Conservation (phyloP, 108 stramenopile genomes). For the Cyclotella distinguenda region DNA sequence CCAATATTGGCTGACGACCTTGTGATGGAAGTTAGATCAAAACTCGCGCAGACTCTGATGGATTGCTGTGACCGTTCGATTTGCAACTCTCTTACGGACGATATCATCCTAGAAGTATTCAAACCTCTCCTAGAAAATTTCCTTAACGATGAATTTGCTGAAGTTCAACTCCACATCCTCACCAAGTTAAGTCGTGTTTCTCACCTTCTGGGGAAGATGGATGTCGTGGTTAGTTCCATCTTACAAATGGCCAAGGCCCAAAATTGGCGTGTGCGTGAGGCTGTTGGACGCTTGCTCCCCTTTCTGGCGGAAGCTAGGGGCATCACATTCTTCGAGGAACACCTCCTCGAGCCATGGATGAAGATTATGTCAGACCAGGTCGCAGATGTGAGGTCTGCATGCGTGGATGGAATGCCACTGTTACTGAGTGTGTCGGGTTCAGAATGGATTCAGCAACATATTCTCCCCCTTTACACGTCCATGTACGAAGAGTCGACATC, state of each 20-base stretch:
- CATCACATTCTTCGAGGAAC: constrained; percentile 69
- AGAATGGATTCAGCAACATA: constrained; percentile 71
- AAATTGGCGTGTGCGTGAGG: constrained; percentile 88
- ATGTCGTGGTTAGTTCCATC: constrained; percentile 76
- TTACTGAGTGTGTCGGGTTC: constrained; percentile 75
- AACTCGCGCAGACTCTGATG: constrained; percentile 63
- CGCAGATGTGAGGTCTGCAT: constrained; percentile 71
- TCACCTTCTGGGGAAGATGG: constrained; percentile 77
- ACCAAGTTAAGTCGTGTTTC: constrained; percentile 78
- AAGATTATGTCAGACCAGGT: constrained; percentile 81
- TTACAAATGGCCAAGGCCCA: constrained; percentile 79
- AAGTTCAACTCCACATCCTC: constrained; percentile 88
- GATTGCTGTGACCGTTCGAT: constrained; percentile 71
- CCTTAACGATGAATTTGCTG: constrained; percentile 87
- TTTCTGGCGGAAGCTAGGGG: constrained; percentile 85
- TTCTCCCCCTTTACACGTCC: constrained; percentile 64
- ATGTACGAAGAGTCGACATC: constrained; percentile 73
- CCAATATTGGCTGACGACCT: constrained; percentile 64
- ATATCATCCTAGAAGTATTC: constrained; percentile 75
- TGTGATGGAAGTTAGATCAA: constrained; percentile 58
- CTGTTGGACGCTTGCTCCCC: constrained; percentile 74
- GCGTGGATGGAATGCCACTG: constrained; percentile 71
- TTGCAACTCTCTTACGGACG: constrained; percentile 63
- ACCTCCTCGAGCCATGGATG: constrained; percentile 85
- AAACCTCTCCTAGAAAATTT: constrained; percentile 79